Percentiles rank a stretch among this genome's conserved stretches.
These are phyloP conservation scores for Artemisia annua DNA, from an alignment of 129 eudicot species.

Conservation along the genomic window DNA sequence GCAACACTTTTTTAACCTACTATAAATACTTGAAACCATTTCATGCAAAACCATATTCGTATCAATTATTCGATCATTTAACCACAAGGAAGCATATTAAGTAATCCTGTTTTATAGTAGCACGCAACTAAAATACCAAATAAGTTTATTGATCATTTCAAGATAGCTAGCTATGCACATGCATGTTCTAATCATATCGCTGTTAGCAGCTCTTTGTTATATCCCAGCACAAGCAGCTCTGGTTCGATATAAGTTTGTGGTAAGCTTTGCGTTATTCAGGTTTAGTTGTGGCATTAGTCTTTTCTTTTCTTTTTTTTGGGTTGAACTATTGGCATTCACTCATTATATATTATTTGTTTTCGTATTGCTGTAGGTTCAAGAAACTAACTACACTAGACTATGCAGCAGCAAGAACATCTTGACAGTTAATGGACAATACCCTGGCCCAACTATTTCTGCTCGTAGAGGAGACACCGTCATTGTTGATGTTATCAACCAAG, in stretches of 20 bases:
- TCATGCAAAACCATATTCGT: slow-evolving; percentile 10
- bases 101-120: background rate
- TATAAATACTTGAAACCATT: slow-evolving; percentile 20
- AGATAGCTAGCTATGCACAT: slow-evolving; percentile 2
- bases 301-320: too few species aligned
- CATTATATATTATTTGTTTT: background rate
- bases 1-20: background rate
- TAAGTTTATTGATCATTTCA: slow-evolving; percentile 2
- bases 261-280: too few species aligned
- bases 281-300: too few species aligned
- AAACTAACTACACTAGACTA: slow-evolving; percentile 39
- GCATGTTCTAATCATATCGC: slow-evolving; percentile 10
- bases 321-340: too few species aligned
- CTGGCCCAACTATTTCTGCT: slow-evolving; percentile 46
- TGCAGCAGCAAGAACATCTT: slow-evolving; percentile 47
- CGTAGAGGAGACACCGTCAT: slow-evolving; percentile 40
- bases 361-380: slow-evolving; percentile 34
- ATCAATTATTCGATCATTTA: background rate
- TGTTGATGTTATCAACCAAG: slow-evolving; percentile 41
- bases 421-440: slow-evolving; percentile 52
- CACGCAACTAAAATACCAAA: background rate
- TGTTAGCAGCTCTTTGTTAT: background rate
- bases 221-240: too few species aligned
- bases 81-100: background rate
- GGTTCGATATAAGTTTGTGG: too few species aligned